Percentiles rank a stretch among this genome's conserved stretches.
Conservation (phyloP, 1,139 yeast species). For the Geotrichum australiense region DNA sequence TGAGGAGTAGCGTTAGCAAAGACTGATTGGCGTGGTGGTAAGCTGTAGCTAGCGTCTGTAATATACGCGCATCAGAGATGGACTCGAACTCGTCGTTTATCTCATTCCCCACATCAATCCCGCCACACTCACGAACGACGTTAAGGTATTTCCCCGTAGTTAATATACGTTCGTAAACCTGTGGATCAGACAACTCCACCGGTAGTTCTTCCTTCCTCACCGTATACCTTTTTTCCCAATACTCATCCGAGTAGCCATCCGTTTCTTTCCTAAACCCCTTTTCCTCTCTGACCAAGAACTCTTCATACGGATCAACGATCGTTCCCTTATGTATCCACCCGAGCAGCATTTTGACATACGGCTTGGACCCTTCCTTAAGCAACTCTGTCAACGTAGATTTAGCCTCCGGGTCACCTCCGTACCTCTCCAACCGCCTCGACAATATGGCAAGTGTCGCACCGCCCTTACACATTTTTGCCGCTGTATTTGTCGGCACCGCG, state of each 20-base stretch:
- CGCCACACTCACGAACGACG: conserved; percentile 57
- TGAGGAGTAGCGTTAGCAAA: conserved; percentile 50
- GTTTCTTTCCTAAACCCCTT: conserved; percentile 38
- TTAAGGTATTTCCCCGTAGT: conserved; percentile 82
- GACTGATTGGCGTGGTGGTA: conserved; percentile 62
- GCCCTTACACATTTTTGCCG: conserved; percentile 29
- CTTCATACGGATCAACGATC: conserved; percentile 73
- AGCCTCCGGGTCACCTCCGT: conserved; percentile 62
- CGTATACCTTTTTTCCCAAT: conserved; percentile 82
- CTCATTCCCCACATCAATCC: conserved; percentile 27
- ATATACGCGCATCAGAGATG: conserved; percentile 52
- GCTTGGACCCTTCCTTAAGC: conserved; percentile 53
- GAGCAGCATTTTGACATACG: conserved; percentile 64
- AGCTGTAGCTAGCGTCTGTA: conserved; percentile 53
- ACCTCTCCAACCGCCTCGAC: conserved; percentile 48
- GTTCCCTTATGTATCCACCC: conserved; percentile 73
- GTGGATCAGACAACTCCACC: conserved; percentile 51
- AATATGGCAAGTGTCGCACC: conserved; percentile 44
- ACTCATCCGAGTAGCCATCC: conserved; percentile 52
- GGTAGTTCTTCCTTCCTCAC: conserved; percentile 72
- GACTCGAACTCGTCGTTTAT: conserved; percentile 34
- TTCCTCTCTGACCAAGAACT: conserved; percentile 59
- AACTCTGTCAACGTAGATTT: conserved; percentile 45
- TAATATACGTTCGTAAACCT: conserved; percentile 56
- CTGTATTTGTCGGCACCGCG: conserved; percentile 22